phyloP scores from a whole-genome alignment of 2,329 filamentous ascomycete species.

The Hymenoscyphus albidus region DNA sequence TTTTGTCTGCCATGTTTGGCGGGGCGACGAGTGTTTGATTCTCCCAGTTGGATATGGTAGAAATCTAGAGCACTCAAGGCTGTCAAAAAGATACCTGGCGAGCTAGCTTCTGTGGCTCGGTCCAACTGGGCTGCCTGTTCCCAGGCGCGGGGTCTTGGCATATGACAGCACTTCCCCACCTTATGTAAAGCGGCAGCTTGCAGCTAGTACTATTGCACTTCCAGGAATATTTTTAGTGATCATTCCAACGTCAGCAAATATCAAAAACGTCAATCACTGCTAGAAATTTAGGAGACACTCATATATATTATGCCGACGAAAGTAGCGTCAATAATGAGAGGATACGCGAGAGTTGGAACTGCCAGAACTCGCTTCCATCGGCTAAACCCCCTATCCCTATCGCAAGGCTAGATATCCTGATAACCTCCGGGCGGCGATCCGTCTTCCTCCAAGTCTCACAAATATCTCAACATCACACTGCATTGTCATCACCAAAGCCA shows the following conservation, averaged over 20 bases:
- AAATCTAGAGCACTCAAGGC: slow-evolving; percentile 5
- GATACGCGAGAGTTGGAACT: too few relatives aligned
- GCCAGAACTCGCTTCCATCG: too few relatives aligned
- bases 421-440: background rate
- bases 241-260: too few relatives aligned
- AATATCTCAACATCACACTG: background rate
- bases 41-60: slow-evolving; percentile 4
- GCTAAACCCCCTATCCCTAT: too few relatives aligned
- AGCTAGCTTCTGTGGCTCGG: slow-evolving; percentile 1
- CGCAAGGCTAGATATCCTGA: background rate
- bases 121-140: background rate
- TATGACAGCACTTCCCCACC: background rate
- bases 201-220: too few relatives aligned
- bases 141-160: background rate
- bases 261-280: too few relatives aligned
- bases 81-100: background rate
- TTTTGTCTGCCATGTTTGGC: slow-evolving; percentile 28
- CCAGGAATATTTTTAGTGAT: too few relatives aligned
- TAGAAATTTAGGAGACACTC: too few relatives aligned
- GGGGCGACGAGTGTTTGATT: slow-evolving; percentile 5
- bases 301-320: too few relatives aligned
- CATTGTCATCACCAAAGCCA: background rate
- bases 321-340: too few relatives aligned
- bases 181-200: background rate
- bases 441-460: background rate